phyloP scores from a whole-genome alignment of 2,329 filamentous ascomycete species.

The Phoma herbarum region DNA sequence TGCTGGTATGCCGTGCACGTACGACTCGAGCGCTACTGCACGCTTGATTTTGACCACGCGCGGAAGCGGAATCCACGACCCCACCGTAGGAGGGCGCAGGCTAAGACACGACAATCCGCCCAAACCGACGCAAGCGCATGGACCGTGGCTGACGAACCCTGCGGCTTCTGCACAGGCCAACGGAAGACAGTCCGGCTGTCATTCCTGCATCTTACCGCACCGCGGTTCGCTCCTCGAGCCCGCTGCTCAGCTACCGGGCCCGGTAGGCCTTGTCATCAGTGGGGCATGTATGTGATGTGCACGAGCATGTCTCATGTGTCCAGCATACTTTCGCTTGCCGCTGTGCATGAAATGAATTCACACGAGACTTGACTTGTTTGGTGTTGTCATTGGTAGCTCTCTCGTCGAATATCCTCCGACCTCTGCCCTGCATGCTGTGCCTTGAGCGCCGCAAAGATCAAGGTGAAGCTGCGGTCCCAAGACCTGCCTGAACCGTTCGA shows the following conservation, averaged over 20 bases:
- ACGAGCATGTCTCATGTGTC: slow-evolving; percentile 19
- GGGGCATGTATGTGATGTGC: slow-evolving; percentile 29
- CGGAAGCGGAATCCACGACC: slow-evolving; percentile 39
- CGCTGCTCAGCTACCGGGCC: slow-evolving; percentile 18
- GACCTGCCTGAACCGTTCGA: too few relatives aligned
- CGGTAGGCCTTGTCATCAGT: slow-evolving; percentile 12
- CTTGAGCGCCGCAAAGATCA: too few relatives aligned
- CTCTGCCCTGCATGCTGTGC: neutral
- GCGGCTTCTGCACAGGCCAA: slow-evolving; percentile 27
- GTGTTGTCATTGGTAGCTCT: neutral
- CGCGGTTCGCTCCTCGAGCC: slow-evolving; percentile 18
- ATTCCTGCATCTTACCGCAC: slow-evolving; percentile 30
- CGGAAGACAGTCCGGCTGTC: slow-evolving; percentile 32
- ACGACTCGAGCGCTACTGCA: slow-evolving; percentile 40
- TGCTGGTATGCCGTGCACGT: slow-evolving; percentile 27
- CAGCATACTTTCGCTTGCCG: slow-evolving; percentile 6
- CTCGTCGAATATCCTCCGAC: neutral
- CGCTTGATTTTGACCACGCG: slow-evolving; percentile 30
- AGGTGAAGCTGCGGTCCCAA: too few relatives aligned
- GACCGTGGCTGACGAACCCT: slow-evolving; percentile 27
- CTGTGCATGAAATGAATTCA: slow-evolving; percentile 1
- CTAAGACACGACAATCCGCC: slow-evolving; percentile 24
- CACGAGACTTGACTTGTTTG: neutral
- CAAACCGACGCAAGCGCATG: slow-evolving; percentile 37
- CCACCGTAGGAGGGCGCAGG: slow-evolving; percentile 33